phyloP scores from a whole-genome alignment of 2,329 filamentous ascomycete genomes.

The Aspergillus ustus region DNA sequence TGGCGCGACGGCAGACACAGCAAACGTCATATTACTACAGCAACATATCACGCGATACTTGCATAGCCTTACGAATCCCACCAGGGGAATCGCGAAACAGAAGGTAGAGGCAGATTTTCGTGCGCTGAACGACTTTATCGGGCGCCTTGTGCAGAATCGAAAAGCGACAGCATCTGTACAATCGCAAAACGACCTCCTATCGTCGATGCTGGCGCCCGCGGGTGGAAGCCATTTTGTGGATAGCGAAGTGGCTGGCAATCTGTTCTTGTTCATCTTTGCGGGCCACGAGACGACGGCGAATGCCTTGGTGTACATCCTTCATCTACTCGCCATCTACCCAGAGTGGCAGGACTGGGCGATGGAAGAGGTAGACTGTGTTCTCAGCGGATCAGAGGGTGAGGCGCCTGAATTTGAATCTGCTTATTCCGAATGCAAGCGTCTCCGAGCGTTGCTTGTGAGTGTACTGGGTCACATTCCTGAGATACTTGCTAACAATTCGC shows the following conservation, averaged over 20 bases:
- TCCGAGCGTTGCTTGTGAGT: conserved; percentile 10
- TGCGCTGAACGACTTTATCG: not conserved
- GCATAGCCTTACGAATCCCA: not conserved
- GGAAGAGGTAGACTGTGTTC: conserved; percentile 1
- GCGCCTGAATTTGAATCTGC: not conserved
- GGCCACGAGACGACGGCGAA: conserved; percentile 14
- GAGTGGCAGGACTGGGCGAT: conserved; percentile 9
- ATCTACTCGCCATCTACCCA: conserved; percentile 10
- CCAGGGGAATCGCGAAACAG: not conserved
- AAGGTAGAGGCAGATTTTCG: too few species aligned
- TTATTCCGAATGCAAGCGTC: not conserved
- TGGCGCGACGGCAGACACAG: too few species aligned
- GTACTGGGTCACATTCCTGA: not conserved
- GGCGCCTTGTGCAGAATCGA: not conserved
- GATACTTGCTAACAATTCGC: not conserved
- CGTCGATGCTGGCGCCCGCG: not conserved
- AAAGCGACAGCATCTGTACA: not conserved
- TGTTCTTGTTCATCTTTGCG: conserved; percentile 11
- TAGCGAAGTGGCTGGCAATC: conserved; percentile 4
- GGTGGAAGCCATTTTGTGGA: not conserved
- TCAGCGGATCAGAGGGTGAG: not conserved
- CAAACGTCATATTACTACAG: not conserved
- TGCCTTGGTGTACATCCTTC: conserved; percentile 2
- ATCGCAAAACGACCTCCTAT: not conserved
- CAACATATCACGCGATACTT: not conserved